Evolutionary conservation across 257 asterid genomes (phyloP), one percentile per base, ranked within the genome.

Genomic region (Paulownia fortunei): DNA sequence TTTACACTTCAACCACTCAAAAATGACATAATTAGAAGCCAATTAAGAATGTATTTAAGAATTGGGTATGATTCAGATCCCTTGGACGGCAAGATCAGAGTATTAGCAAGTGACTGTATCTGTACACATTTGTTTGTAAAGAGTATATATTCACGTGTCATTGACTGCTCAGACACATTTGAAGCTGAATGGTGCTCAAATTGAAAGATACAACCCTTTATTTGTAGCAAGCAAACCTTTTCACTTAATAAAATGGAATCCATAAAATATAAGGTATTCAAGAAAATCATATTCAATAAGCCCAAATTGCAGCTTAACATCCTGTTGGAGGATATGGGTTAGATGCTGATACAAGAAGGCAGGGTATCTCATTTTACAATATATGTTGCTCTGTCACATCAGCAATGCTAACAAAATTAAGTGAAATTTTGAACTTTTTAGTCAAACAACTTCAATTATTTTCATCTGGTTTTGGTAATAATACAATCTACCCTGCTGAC

Each of bases 391-490:
- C 7, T 23, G 68, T 12, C 44, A 58, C 30, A 67, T 24, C 16
- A 2, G 13, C 59, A 63, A 59, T 36, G 54, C 51, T 8, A 54
- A n/a, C 10, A 16, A 8, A 49, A 64, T 21, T 23, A 37, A 69
- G 32, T 15, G n/a, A 32, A 37, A 37, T 2, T 47, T n/a, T 49
- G 41, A 69, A 46, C 74, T 46, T 65, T 69, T 24, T 39, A 3
- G 42, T 65, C 13, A 32, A 46, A 65, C 54, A 67, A 10, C 36
- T 11, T 24, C 36, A 46, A 37, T 52, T 70, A 21, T 16, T 27
- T 46, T 79, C 79, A 73, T 42, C 68, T 23, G 64, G 32, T 78
- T 78, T 32, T 23, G 51, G 21, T 21, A 77, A 16, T 21, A 59
- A 36, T 18, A 23, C 13, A 19, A 64, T 42, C 58, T 55, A 42